phyloP scores from a whole-genome alignment of 306 rosid genomes.

The Argentina anserina region DNA sequence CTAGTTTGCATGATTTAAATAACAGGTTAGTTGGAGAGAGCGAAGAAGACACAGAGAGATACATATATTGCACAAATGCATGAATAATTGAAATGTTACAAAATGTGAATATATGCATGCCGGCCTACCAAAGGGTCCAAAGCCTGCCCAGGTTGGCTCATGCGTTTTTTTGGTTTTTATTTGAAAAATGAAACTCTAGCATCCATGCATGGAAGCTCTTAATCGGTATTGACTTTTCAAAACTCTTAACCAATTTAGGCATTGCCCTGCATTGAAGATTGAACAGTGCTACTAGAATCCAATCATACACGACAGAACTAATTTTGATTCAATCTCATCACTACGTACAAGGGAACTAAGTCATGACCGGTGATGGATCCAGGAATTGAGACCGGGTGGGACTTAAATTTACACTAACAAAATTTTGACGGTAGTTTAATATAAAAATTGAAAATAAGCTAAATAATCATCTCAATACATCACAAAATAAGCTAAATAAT shows the following conservation, averaged over 20 bases:
- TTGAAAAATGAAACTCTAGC: neutral
- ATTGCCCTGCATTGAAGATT: neutral
- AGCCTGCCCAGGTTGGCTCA: conserved; percentile 6
- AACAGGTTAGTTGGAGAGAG: neutral
- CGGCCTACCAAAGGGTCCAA: conserved; percentile 17
- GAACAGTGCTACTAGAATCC: neutral
- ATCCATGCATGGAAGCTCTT: neutral
- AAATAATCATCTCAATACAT: no score
- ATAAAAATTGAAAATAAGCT: no score
- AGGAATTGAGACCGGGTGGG: no score
- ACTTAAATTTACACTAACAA: no score
- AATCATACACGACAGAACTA: neutral
- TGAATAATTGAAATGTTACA: neutral
- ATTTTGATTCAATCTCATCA: neutral
- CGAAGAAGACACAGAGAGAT: neutral
- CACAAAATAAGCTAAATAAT: no score
- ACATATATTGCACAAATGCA: neutral
- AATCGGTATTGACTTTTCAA: neutral
- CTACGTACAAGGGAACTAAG: neutral
- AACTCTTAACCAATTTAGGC: neutral
- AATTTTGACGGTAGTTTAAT: no score
- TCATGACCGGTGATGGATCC: no score
- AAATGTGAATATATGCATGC: conserved; percentile 5
- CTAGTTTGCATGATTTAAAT: neutral
- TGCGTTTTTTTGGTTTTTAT: conserved; percentile 6